phyloP scores from a whole-genome alignment of 257 asterid species.

The Nicotiana paniculata region DNA sequence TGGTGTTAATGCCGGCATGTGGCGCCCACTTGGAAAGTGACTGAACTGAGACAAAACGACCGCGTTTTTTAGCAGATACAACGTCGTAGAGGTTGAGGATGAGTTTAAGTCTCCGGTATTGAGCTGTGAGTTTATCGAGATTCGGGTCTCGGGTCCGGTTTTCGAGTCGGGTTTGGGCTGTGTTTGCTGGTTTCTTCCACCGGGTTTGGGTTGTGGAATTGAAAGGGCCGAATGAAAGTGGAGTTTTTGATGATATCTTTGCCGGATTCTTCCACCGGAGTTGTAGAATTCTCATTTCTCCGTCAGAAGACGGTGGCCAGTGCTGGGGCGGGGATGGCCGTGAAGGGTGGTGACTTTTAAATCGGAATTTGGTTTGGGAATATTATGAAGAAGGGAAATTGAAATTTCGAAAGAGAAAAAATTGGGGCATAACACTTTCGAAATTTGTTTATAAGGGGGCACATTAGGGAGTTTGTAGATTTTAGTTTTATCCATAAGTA shows the following conservation, averaged over 20 bases:
- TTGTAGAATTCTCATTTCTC: slow-evolving; percentile 41
- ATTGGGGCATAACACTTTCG: no score
- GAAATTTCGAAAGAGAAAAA: no score
- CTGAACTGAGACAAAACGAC: slow-evolving; percentile 62
- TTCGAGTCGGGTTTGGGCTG: slow-evolving; percentile 85
- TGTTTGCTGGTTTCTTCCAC: slow-evolving; percentile 70
- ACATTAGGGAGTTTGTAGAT: no score
- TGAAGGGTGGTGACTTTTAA: neutral
- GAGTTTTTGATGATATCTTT: neutral
- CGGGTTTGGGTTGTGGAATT: slow-evolving; percentile 55
- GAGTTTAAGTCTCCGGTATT: slow-evolving; percentile 50
- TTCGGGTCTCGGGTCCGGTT: slow-evolving; percentile 58
- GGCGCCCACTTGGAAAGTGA: slow-evolving; percentile 69
- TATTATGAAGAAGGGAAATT: no score
- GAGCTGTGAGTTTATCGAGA: slow-evolving; percentile 56
- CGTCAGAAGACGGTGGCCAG: neutral
- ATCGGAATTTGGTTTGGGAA: neutral
- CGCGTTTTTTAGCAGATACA: slow-evolving; percentile 45
- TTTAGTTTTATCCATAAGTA: no score
- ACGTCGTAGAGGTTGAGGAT: slow-evolving; percentile 51
- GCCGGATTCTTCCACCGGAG: neutral
- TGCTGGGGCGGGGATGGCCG: neutral
- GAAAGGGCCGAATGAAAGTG: slow-evolving; percentile 44
- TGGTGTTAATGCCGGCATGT: slow-evolving; percentile 45
- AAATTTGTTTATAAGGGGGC: no score